phyloP scores from a whole-genome alignment of 1,284 basidiomycete species.

The Coriolopsis trogii region DNA sequence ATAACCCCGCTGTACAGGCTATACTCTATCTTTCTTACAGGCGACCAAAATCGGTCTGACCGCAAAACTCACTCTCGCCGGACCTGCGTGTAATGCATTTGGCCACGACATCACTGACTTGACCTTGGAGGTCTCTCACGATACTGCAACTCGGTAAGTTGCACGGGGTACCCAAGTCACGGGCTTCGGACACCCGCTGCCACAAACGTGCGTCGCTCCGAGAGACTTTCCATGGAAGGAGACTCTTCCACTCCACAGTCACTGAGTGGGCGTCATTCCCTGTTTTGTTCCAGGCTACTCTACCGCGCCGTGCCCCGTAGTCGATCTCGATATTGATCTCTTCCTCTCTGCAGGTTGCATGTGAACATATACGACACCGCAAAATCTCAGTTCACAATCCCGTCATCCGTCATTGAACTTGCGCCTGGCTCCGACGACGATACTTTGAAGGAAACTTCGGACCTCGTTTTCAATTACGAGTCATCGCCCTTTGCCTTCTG shows the following conservation, averaged over 20 bases:
- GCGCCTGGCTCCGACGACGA: slow-evolving; percentile 37
- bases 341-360: slow-evolving; percentile 55
- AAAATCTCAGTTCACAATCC: slow-evolving; percentile 70
- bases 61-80: slow-evolving; percentile 60
- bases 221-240: too few species aligned
- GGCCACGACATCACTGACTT: slow-evolving; percentile 67
- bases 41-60: slow-evolving; percentile 55
- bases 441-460: slow-evolving; percentile 43
- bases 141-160: slow-evolving; percentile 57
- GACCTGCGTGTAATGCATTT: slow-evolving; percentile 71
- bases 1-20: slow-evolving; percentile 43
- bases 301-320: too few species aligned
- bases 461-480: slow-evolving; percentile 72
- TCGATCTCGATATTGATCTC: background rate
- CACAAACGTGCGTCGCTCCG: too few species aligned
- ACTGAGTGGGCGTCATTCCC: too few species aligned
- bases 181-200: too few species aligned
- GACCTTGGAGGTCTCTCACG: slow-evolving; percentile 68
- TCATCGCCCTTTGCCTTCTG: slow-evolving; percentile 75
- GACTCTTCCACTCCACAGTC: too few species aligned
- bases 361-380: slow-evolving; percentile 71
- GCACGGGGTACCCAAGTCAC: too few species aligned
- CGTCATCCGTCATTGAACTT: slow-evolving; percentile 54
- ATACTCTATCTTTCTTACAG: slow-evolving; percentile 48
- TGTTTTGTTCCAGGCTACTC: too few species aligned